A percentile compares a stretch with the other conserved stretches of the same genome.
Conservation (phyloP, 305 asterid species). For the Andrographis paniculata region DNA sequence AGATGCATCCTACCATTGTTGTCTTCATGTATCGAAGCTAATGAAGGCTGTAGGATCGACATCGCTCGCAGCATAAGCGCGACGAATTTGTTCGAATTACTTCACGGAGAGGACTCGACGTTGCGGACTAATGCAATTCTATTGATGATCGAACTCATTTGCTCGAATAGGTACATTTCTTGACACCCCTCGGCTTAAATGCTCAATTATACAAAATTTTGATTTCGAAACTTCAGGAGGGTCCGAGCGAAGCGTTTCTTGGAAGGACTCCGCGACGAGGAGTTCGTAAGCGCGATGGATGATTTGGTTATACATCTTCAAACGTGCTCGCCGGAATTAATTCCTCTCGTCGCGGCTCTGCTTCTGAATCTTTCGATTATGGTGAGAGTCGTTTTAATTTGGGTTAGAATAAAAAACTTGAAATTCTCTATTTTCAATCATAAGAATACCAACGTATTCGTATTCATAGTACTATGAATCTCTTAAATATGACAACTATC, state of each 20-base stretch:
- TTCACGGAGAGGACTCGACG: constrained; percentile 29
- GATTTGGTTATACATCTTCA: constrained; percentile 41
- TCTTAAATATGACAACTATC: no score
- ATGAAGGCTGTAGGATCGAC: constrained; percentile 35
- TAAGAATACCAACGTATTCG: no score
- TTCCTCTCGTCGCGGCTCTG: constrained; percentile 45
- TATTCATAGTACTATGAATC: no score
- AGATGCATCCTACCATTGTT: constrained; percentile 31
- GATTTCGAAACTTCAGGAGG: constrained; percentile 42
- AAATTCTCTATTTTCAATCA: no score
- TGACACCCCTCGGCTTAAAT: neutral
- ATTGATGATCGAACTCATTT: constrained; percentile 48
- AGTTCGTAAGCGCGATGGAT: constrained; percentile 32
- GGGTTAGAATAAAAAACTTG: no score
- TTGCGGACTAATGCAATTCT: constrained; percentile 27
- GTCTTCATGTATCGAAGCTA: constrained; percentile 45
- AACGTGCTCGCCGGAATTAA: constrained; percentile 40
- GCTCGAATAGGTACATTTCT: constrained; percentile 55
- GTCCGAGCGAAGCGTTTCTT: constrained; percentile 34
- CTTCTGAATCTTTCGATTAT: constrained; percentile 64
- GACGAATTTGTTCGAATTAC: constrained; percentile 37
- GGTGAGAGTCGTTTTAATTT: constrained; percentile 27
- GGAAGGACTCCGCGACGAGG: constrained; percentile 41
- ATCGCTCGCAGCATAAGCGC: constrained; percentile 34
- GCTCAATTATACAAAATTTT: neutral